Evolutionary conservation across 768 basidiomycete species (phyloP).

Genomic region (Mycena olivaceomarginata): DNA sequence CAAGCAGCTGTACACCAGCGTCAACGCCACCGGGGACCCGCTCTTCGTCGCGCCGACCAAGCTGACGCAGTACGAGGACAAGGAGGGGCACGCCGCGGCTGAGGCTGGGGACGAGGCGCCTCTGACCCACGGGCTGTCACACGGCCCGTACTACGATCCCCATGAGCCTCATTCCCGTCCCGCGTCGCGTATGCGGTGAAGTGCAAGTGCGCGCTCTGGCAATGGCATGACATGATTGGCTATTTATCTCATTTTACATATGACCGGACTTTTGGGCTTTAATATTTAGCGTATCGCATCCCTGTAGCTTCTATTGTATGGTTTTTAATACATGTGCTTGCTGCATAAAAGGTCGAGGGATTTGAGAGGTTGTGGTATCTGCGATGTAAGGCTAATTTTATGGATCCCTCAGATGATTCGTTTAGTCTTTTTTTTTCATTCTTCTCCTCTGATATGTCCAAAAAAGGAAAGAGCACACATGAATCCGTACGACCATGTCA

Average conservation of each 20-base stretch:
- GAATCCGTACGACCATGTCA: too few species aligned
- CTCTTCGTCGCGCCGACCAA: conserved; percentile 39
- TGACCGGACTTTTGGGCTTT: conserved; percentile 19
- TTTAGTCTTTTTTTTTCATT: too few species aligned
- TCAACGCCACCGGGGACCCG: conserved; percentile 35
- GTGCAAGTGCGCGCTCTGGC: neutral
- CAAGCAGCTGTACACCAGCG: conserved; percentile 39
- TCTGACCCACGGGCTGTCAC: conserved; percentile 38
- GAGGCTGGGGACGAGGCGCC: conserved; percentile 16
- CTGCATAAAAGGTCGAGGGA: neutral
- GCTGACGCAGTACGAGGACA: conserved; percentile 24
- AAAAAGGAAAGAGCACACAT: too few species aligned
- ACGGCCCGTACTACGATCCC: conserved; percentile 44
- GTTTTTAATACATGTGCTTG: conserved; percentile 4
- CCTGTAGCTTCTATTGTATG: conserved; percentile 14
- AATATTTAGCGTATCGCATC: neutral
- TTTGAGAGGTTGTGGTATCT: neutral
- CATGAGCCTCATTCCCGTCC: conserved; percentile 36
- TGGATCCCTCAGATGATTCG: too few species aligned
- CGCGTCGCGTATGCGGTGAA: conserved; percentile 18
- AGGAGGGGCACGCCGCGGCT: neutral
- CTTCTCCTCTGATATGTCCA: too few species aligned
- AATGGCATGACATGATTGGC: neutral
- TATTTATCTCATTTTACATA: conserved; percentile 9
- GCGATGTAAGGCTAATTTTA: too few species aligned